Percentiles rank a stretch among this genome's conserved stretches.
phyloP scores from a whole-genome alignment of 1,139 yeast species.

The Nakaseomyces sp. region DNA sequence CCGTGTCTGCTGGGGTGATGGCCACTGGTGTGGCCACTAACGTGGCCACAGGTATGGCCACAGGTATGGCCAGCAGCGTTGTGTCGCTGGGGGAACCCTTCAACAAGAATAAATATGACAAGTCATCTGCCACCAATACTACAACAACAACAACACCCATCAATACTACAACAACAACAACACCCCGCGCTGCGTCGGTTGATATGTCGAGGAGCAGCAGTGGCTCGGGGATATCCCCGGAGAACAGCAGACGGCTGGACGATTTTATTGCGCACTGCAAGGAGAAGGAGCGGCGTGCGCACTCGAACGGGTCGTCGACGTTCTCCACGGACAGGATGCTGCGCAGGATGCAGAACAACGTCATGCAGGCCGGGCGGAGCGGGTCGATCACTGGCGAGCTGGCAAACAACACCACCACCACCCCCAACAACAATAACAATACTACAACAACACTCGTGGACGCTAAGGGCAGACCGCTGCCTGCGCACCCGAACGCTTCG shows the following conservation, averaged over 20 bases:
- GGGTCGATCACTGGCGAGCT: background rate
- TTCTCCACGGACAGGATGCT: background rate
- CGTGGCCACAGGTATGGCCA: background rate
- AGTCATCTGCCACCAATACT: too few species aligned
- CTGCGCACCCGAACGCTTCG: conserved; percentile 40
- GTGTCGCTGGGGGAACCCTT: too few species aligned
- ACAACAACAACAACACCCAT: too few species aligned
- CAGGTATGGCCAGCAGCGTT: too few species aligned
- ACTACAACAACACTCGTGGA: conserved; percentile 21
- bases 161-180: background rate
- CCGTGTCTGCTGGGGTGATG: background rate
- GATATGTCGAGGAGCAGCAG: background rate
- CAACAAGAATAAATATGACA: too few species aligned
- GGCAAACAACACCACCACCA: background rate
- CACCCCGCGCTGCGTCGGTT: background rate
- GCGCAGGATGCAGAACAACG: conserved; percentile 8
- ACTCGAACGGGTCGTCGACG: conserved; percentile 5
- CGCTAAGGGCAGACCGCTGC: conserved; percentile 37
- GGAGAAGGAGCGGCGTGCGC: background rate
- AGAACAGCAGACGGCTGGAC: conserved; percentile 2
- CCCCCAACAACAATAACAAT: background rate
- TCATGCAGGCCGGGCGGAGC: background rate
- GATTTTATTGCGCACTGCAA: conserved; percentile 2
- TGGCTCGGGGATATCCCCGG: background rate
- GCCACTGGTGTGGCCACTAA: background rate